Conservation (phyloP, 192 early-diverging fungal genomes). For the Dissophora globulifera region DNA sequence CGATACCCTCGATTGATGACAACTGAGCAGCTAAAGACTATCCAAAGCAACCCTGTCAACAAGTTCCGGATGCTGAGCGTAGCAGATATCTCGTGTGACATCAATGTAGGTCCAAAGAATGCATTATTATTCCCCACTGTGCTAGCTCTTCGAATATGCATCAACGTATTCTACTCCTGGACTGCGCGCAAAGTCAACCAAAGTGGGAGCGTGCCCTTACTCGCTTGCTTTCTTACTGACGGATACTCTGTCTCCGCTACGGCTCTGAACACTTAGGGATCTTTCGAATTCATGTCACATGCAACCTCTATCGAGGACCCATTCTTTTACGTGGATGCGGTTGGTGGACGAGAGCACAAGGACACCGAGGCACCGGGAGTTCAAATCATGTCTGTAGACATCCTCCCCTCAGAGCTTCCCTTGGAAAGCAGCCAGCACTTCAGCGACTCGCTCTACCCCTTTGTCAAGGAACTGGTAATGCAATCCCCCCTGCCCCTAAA, state of each 20-base stretch:
- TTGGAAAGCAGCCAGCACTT: conserved; percentile 95
- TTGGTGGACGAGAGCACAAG: conserved; percentile 71
- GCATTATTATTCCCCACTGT: not conserved
- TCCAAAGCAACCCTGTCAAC: conserved; percentile 73
- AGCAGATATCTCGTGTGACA: conserved; percentile 95
- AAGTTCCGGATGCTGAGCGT: conserved; percentile 82
- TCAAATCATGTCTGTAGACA: conserved; percentile 98
- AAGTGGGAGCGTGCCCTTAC: too few species aligned
- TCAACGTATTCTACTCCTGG: too few species aligned
- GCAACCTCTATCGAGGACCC: conserved; percentile 90
- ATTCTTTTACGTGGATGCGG: conserved; percentile 92
- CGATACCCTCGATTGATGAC: conserved; percentile 90
- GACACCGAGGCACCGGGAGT: conserved; percentile 77
- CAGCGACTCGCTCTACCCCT: conserved; percentile 85
- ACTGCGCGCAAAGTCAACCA: too few species aligned
- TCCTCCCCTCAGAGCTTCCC: conserved; percentile 95
- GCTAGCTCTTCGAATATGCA: not conserved
- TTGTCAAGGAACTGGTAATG: conserved; percentile 83
- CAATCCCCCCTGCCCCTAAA: not conserved
- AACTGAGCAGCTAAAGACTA: conserved; percentile 77
- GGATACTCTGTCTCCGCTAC: conserved; percentile 2
- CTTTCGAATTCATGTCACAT: conserved; percentile 94
- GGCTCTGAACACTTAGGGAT: conserved; percentile 66
- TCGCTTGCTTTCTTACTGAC: too few species aligned
- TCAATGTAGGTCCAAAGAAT: conserved; percentile 63